Conservation (phyloP, 768 basidiomycete species). For the Xerocomellus amylosporus region DNA sequence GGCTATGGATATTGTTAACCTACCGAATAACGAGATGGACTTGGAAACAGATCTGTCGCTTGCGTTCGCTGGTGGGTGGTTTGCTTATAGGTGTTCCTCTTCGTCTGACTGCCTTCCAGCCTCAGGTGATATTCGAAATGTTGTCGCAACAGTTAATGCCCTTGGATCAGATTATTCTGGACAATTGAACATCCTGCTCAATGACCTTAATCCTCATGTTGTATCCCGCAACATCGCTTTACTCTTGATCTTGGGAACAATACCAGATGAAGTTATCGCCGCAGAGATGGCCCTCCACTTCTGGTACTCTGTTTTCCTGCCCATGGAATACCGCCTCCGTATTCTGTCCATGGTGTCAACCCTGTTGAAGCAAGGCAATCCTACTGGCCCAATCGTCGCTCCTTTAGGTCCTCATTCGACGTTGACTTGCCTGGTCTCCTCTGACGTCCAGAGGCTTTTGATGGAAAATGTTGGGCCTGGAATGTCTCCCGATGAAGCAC, state of each 20-base stretch:
- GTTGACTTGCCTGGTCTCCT: conserved; percentile 14
- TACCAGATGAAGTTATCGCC: conserved; percentile 31
- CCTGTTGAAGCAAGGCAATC: conserved; percentile 9
- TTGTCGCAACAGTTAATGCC: conserved; percentile 42
- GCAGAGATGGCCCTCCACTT: conserved; percentile 48
- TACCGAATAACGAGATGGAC: conserved; percentile 22
- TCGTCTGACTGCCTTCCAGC: conserved; percentile 28
- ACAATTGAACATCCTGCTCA: conserved; percentile 38
- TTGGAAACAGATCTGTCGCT: conserved; percentile 21
- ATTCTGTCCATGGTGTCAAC: conserved; percentile 20
- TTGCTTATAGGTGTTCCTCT: neutral
- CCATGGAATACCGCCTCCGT: conserved; percentile 30
- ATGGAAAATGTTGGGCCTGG: conserved; percentile 10
- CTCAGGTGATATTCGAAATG: conserved; percentile 48
- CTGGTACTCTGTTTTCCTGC: conserved; percentile 47
- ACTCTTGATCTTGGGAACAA: conserved; percentile 40
- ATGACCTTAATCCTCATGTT: conserved; percentile 36
- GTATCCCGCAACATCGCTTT: conserved; percentile 42
- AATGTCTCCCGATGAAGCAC: conserved; percentile 25
- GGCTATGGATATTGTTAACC: conserved; percentile 33
- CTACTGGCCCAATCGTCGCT: conserved; percentile 1
- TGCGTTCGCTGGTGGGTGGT: conserved; percentile 23
- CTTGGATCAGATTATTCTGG: conserved; percentile 43
- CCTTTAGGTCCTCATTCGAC: conserved; percentile 15
- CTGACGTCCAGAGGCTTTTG: conserved; percentile 10